These are phyloP conservation scores for Isatis lusitanica DNA, from an alignment of 441 rosid genomes.

Conservation along the genomic window DNA sequence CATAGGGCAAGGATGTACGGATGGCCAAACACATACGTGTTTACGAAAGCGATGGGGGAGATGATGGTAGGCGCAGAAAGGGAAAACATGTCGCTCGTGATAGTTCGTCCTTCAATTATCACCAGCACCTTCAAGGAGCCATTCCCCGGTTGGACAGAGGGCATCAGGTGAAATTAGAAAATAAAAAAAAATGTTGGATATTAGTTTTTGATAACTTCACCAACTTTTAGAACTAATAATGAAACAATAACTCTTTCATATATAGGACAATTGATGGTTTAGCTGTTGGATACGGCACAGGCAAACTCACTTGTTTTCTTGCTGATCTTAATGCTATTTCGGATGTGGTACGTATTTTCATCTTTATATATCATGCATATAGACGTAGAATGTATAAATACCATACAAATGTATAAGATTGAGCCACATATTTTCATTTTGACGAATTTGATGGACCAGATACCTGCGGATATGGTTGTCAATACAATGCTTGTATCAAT, in stretches of 20 bases:
- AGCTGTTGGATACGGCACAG: conserved; percentile 70
- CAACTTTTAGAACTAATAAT: background rate
- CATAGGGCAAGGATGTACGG: conserved; percentile 34
- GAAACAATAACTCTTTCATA: background rate
- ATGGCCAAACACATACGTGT: conserved; percentile 37
- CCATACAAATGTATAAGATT: no score
- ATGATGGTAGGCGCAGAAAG: conserved; percentile 8
- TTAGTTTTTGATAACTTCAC: background rate
- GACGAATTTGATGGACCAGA: conserved; percentile 25
- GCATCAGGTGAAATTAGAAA: conserved; percentile 19
- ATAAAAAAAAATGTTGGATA: background rate
- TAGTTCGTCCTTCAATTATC: conserved; percentile 31
- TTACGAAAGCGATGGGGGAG: conserved; percentile 41
- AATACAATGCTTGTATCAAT: conserved; percentile 57
- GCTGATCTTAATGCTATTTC: conserved; percentile 49
- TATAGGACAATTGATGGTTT: conserved; percentile 81
- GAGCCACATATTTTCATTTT: background rate
- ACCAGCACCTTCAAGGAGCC: conserved; percentile 31
- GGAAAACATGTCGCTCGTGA: conserved; percentile 10
- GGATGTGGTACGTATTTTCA: conserved; percentile 46
- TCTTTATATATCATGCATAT: background rate
- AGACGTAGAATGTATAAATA: no score
- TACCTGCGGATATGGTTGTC: conserved; percentile 80
- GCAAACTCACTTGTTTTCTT: conserved; percentile 66
- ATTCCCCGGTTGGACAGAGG: conserved; percentile 39